phyloP scores from a whole-genome alignment of 2,329 filamentous ascomycete genomes.

The Shiraia bambusicola region DNA sequence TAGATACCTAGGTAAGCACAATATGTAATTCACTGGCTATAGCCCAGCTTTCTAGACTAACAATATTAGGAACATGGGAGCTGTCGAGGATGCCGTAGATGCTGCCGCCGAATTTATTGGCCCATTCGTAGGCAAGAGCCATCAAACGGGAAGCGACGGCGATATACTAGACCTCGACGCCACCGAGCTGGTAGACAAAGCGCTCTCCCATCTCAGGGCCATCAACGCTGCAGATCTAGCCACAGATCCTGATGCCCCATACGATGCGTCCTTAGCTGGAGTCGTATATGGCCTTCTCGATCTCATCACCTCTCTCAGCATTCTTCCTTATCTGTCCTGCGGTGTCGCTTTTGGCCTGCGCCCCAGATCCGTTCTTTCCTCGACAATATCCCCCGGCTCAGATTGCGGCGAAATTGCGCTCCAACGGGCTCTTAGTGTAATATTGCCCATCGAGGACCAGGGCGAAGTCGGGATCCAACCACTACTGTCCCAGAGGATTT shows the following conservation, averaged over 20 bases:
- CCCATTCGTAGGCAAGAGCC: conserved; percentile 27
- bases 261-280: conserved; percentile 42
- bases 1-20: too few relatives aligned
- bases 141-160: conserved; percentile 5
- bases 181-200: conserved; percentile 26
- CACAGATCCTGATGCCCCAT: conserved; percentile 36
- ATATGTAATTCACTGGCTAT: too few relatives aligned
- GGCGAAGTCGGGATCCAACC: conserved; percentile 37
- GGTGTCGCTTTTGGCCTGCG: conserved; percentile 39
- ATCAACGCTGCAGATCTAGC: conserved; percentile 40
- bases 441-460: conserved; percentile 32
- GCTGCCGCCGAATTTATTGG: conserved; percentile 36
- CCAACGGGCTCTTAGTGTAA: conserved; percentile 9
- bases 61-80: conserved; percentile 27
- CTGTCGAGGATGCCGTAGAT: conserved; percentile 36
- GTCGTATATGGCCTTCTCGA: conserved; percentile 45
- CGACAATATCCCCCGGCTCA: conserved; percentile 12
- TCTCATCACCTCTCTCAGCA: conserved; percentile 33
- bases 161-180: conserved; percentile 10
- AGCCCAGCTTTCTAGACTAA: too few relatives aligned
- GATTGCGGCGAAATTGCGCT: conserved; percentile 15
- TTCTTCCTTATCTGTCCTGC: conserved; percentile 38
- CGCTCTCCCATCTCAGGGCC: conserved; percentile 32
- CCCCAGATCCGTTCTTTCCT: conserved; percentile 35
- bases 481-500: conserved; percentile 37